Evolutionary conservation across 129 eudicot species (phyloP), one percentile per base, ranked within the genome.

Genomic region (Gnaphalium uliginosum): DNA sequence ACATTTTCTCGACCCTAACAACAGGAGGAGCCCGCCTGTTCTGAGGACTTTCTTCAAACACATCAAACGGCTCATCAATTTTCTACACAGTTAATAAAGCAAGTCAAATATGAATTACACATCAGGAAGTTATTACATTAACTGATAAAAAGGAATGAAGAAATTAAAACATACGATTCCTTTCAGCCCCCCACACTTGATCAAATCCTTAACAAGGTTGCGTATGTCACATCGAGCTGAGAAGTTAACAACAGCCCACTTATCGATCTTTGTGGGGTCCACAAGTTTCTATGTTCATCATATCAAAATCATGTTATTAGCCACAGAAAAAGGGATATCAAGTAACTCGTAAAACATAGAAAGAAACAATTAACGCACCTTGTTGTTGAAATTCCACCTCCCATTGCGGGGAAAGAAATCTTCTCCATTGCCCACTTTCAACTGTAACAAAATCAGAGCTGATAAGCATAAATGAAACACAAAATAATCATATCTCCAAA

Each of bases 1-100:
- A 90, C 96, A 93, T 87, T 66, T 93, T 93, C 35, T 93, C 98
- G 7, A 93, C 96, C 61, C 96, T 77, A 72, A 86, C 85, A 30
- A 77, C 79, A 30, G 94, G 90, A 10, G 96, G 96, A 39, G 91
- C 91, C 27, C 96, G 85, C 72, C 96, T 81, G 60, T 68, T 79
- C 73, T 88, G 90, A 0, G 88, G 90, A 46, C 70, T 86, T 79
- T 93, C 98, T 22, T 90, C 95, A 65, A 88, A 90, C 11, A 85
- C 84, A 68, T 69, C 85, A 35, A 81, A 66, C 5, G 90, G 94
- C 8, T 76, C 78, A 4, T 84, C 88, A 60, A 89, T 84, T 7
- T 22, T 24, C 90, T 86, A 69, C 69, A 79, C 2, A 17, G 22
- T 66, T 46, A 25, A 43, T 10, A 19, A 71, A n/a, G 2, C 4